Evolutionary conservation across 345 rosid genomes (phyloP), one percentile per base, ranked within the genome.

Genomic region (Populus pruinosa): DNA sequence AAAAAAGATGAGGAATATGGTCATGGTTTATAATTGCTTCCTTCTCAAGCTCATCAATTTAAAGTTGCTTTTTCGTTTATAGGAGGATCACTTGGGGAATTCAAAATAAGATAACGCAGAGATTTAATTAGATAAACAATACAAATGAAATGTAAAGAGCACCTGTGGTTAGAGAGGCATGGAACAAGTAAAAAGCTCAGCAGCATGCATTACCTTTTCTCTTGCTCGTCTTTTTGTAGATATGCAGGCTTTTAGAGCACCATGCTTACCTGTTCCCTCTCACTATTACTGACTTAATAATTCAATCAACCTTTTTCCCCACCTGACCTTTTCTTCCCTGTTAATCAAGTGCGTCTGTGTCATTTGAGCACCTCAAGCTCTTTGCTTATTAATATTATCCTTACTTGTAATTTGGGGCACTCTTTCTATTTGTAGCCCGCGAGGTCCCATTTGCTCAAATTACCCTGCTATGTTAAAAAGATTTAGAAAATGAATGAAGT

Each of bases 171-270:
- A 39, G 67, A 53, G 36, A 16, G 77, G 71, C 50, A 56, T 41
- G 83, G 79, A 76, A 78, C 88, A 78, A 73, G 76, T 78, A 81
- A 75, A 83, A 83, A 81, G 61, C 81, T 74, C 41, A 71, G 43
- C 43, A 73, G 5, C 63, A n/a, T 76, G 79, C 25, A 39, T 55
- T 25, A 0, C 65, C 62, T 69, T 33, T 21, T 39, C 7, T 49
- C 17, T 49, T 56, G 77, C 72, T 66, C 72, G 2, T 78, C 80
- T 75, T 78, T 80, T 76, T 33, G 76, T 69, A 29, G 82, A 73
- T 76, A 56, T 70, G 85, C 49, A 81, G 82, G 72, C 83, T 81
- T 81, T 84, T 76, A 65, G 55, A 81, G 59, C 77, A 31, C 83
- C 83, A 79, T 66, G 83, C 83, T 49, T 44, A 27, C 80, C 76